Evolutionary conservation across 2,329 filamentous ascomycete genomes (phyloP).

Genomic region (Pestalotiopsis sp.): DNA sequence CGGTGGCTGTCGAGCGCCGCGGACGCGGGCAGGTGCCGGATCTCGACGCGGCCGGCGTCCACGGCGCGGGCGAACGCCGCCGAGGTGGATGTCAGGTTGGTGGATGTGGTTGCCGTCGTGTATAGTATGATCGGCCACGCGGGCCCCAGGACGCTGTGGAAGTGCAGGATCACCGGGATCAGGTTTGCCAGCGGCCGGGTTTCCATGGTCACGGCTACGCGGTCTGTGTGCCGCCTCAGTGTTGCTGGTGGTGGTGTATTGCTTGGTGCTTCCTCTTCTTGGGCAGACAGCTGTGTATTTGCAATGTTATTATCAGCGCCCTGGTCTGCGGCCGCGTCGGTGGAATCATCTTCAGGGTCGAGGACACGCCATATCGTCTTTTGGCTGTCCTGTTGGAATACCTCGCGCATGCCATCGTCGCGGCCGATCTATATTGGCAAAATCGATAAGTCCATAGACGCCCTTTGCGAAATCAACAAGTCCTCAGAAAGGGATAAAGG

Average conservation of each 20-base stretch:
- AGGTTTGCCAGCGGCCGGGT: slow-evolving; percentile 33
- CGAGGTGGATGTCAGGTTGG: slow-evolving; percentile 22
- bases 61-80: slow-evolving; percentile 40
- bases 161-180: slow-evolving; percentile 42
- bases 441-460: not conserved
- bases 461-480: not conserved
- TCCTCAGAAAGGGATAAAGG: not conserved
- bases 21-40: slow-evolving; percentile 39
- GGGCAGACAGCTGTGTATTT: no score
- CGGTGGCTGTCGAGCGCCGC: slow-evolving; percentile 35
- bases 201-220: slow-evolving; percentile 40
- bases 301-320: no score
- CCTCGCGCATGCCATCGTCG: not conserved
- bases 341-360: not conserved
- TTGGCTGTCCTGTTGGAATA: not conserved
- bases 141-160: slow-evolving; percentile 42
- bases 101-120: slow-evolving; percentile 35
- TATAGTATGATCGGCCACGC: slow-evolving; percentile 47
- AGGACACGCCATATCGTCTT: not conserved
- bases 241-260: not conserved
- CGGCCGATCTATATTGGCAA: not conserved
- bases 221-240: slow-evolving; percentile 18
- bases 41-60: slow-evolving; percentile 33
- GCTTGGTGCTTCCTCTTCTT: not conserved
- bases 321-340: not conserved